Evolutionary conservation across 2,329 filamentous ascomycete genomes (phyloP).

Genomic region (Blastomyces silverae): DNA sequence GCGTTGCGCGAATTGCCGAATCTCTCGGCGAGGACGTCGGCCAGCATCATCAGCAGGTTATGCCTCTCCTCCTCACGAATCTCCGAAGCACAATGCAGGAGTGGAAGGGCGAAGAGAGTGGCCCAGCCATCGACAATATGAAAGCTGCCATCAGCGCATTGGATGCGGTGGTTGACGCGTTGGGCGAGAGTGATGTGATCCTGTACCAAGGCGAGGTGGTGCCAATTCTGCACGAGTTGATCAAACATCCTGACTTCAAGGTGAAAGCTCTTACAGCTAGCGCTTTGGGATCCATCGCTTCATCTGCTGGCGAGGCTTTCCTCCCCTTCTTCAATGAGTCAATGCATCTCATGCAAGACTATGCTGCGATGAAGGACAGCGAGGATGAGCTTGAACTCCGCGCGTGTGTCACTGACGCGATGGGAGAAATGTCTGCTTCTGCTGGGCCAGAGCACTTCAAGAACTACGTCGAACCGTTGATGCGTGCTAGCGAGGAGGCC

Average conservation of each 20-base stretch:
- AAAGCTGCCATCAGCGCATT: slow-evolving; percentile 84
- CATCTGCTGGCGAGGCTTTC: slow-evolving; percentile 75
- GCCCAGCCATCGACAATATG: slow-evolving; percentile 77
- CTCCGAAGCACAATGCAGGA: slow-evolving; percentile 70
- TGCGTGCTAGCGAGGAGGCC: slow-evolving; percentile 87
- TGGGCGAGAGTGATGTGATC: slow-evolving; percentile 72
- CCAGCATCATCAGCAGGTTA: slow-evolving; percentile 74
- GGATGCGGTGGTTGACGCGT: slow-evolving; percentile 79
- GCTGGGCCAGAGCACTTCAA: slow-evolving; percentile 83
- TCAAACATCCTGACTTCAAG: slow-evolving; percentile 76
- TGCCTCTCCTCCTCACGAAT: slow-evolving; percentile 80
- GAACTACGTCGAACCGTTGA: slow-evolving; percentile 81
- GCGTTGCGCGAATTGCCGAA: slow-evolving; percentile 83
- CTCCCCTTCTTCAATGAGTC: slow-evolving; percentile 84
- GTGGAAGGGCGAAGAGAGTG: slow-evolving; percentile 57
- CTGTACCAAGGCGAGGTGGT: slow-evolving; percentile 78
- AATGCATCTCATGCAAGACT: slow-evolving; percentile 81
- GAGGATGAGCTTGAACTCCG: slow-evolving; percentile 86
- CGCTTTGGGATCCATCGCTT: slow-evolving; percentile 84
- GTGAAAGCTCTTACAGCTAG: slow-evolving; percentile 85
- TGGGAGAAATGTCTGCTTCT: slow-evolving; percentile 85
- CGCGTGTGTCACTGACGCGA: slow-evolving; percentile 81
- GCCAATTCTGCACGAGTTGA: slow-evolving; percentile 73
- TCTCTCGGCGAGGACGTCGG: slow-evolving; percentile 87
- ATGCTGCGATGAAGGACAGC: slow-evolving; percentile 76